Conservation (phyloP, 306 rosid species). For the Vicia faba region DNA sequence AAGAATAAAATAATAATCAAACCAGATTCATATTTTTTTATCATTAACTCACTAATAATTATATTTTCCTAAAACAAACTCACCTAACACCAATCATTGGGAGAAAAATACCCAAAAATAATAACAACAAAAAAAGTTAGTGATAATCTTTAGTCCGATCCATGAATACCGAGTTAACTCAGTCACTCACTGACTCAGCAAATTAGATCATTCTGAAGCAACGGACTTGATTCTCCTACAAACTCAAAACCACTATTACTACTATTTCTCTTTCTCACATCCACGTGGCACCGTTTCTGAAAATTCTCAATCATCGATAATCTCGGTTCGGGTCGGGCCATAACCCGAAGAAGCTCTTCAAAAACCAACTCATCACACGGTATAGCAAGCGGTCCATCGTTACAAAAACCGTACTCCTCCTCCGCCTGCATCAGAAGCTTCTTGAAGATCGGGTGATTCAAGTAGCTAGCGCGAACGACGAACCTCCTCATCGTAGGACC, state of each 20-base stretch:
- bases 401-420: conserved; percentile 89
- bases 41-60: conserved; percentile 16
- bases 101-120: background rate
- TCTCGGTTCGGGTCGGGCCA: conserved; percentile 50
- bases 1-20: conserved; percentile 26
- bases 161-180: conserved; percentile 13
- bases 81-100: conserved; percentile 29
- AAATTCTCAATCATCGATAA: conserved; percentile 44
- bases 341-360: conserved; percentile 63
- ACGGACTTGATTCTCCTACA: conserved; percentile 70
- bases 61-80: background rate
- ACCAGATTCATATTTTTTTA: background rate
- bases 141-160: conserved; percentile 13
- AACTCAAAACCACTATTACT: conserved; percentile 17
- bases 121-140: background rate
- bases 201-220: conserved; percentile 61
- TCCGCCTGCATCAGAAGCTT: conserved; percentile 76
- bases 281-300: conserved; percentile 68
- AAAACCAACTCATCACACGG: conserved; percentile 83
- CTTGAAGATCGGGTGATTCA: conserved; percentile 91
- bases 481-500: conserved; percentile 67
- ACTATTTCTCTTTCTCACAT: conserved; percentile 30
- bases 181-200: conserved; percentile 27
- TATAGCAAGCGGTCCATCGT: conserved; percentile 72
- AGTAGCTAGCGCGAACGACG: conserved; percentile 66